Evolutionary conservation across 2,329 filamentous ascomycete species (phyloP).

Genomic region (Colletotrichum cordylinicola): DNA sequence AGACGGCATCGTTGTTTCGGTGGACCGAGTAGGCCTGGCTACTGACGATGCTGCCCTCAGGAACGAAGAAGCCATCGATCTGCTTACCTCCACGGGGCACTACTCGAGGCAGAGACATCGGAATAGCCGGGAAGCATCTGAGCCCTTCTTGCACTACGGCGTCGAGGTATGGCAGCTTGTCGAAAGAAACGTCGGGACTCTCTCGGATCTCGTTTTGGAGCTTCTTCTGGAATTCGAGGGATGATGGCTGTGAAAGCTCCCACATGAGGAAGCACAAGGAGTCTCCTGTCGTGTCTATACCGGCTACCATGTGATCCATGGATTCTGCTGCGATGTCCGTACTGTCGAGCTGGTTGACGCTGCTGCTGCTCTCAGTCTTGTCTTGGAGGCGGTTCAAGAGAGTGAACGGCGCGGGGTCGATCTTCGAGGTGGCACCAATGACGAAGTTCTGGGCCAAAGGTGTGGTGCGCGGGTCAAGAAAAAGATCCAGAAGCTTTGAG

Average conservation of each 20-base stretch:
- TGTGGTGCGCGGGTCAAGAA: conserved; percentile 61
- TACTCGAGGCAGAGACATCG: conserved; percentile 67
- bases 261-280: conserved; percentile 74
- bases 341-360: conserved; percentile 56
- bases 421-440: conserved; percentile 51
- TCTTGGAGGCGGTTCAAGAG: conserved; percentile 64
- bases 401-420: conserved; percentile 57
- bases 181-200: conserved; percentile 44
- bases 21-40: conserved; percentile 67
- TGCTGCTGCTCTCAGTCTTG: conserved; percentile 40
- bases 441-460: conserved; percentile 67
- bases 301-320: conserved; percentile 74
- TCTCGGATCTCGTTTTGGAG: conserved; percentile 57
- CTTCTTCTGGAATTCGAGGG: conserved; percentile 51
- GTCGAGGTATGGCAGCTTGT: conserved; percentile 64
- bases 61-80: conserved; percentile 61
- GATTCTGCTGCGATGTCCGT: conserved; percentile 71
- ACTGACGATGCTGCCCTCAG: conserved; percentile 61
- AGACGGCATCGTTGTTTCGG: conserved; percentile 67
- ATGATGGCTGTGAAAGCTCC: conserved; percentile 68
- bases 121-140: conserved; percentile 67
- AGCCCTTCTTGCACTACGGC: conserved; percentile 68
- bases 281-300: conserved; percentile 75
- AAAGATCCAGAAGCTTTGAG: conserved; percentile 49
- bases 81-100: conserved; percentile 58